Evolutionary conservation across 768 basidiomycete species (phyloP).

Genomic region (Mycena metata): DNA sequence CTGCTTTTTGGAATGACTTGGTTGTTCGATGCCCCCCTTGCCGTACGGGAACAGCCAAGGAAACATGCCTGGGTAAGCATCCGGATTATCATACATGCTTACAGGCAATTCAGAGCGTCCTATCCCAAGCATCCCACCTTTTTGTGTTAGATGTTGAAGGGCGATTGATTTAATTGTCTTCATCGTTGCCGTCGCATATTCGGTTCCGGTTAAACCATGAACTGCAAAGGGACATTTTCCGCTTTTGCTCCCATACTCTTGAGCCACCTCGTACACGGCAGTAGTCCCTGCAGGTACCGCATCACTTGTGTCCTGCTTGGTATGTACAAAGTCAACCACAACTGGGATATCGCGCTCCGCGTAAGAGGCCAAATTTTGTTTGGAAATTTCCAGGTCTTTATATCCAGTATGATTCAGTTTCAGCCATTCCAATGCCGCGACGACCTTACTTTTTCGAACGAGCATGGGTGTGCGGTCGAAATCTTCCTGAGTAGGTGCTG

Average conservation of each 20-base stretch:
- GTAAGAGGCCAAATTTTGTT: conserved; percentile 21
- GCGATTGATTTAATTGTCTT: conserved; percentile 42
- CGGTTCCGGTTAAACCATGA: conserved; percentile 50
- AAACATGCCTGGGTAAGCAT: conserved; percentile 53
- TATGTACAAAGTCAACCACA: conserved; percentile 23
- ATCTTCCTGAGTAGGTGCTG: no score
- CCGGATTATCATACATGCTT: conserved; percentile 48
- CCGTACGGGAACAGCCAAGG: conserved; percentile 58
- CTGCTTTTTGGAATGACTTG: conserved; percentile 15
- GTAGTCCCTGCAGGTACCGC: neutral
- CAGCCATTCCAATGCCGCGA: conserved; percentile 28
- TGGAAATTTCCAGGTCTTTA: conserved; percentile 24
- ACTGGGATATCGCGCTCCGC: conserved; percentile 24
- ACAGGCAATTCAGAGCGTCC: conserved; percentile 36
- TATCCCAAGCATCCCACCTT: conserved; percentile 39
- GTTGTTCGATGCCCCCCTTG: conserved; percentile 45
- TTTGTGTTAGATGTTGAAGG: conserved; percentile 37
- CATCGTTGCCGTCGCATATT: conserved; percentile 31
- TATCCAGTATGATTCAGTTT: conserved; percentile 32
- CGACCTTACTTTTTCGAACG: conserved; percentile 31
- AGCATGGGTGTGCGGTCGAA: conserved; percentile 25
- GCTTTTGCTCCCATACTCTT: conserved; percentile 34
- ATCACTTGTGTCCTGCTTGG: conserved; percentile 11
- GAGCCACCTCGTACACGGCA: conserved; percentile 20
- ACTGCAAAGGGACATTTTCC: conserved; percentile 55